Conservation (phyloP, 495 filamentous ascomycete species). For the Rostrohypoxylon terebratum region DNA sequence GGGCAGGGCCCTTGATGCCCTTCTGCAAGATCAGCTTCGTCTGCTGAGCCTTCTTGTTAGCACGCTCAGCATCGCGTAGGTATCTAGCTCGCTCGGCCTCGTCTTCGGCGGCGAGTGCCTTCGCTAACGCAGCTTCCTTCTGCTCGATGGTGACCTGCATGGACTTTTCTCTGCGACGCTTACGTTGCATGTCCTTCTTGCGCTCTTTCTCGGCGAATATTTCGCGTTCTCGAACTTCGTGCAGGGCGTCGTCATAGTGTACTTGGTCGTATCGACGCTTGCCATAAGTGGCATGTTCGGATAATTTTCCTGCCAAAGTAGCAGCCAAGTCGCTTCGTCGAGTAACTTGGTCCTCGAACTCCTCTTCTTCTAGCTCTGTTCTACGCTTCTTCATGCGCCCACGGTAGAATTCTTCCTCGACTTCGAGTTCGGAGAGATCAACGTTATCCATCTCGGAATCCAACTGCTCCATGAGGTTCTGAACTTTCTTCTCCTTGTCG, state of each 20-base stretch:
- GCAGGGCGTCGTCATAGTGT: constrained; percentile 73
- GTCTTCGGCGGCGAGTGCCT: constrained; percentile 78
- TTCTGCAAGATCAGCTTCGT: constrained; percentile 85
- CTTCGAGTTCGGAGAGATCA: constrained; percentile 72
- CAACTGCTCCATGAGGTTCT: constrained; percentile 71
- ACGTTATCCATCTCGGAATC: constrained; percentile 77
- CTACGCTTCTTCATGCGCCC: constrained; percentile 70
- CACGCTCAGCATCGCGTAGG: constrained; percentile 82
- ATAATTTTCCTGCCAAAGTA: constrained; percentile 51
- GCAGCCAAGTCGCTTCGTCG: constrained; percentile 53
- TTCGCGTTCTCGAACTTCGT: constrained; percentile 89
- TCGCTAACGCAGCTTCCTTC: constrained; percentile 80
- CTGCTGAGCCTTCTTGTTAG: constrained; percentile 87
- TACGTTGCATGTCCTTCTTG: constrained; percentile 99
- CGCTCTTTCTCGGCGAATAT: constrained; percentile 96
- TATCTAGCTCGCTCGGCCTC: constrained; percentile 81
- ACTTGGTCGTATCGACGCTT: constrained; percentile 63
- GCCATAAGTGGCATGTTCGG: constrained; percentile 61
- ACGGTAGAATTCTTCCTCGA: constrained; percentile 65
- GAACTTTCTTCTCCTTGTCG: constrained; percentile 76
- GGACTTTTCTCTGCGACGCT: constrained; percentile 95
- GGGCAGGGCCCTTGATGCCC: constrained; percentile 83
- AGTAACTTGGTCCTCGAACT: constrained; percentile 67
- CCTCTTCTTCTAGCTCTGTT: constrained; percentile 68
- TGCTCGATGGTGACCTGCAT: constrained; percentile 87